Evolutionary conservation across 2,329 filamentous ascomycete species (phyloP), one percentile per base, ranked within the genome.

Genomic region (Fusarium circinatum): DNA sequence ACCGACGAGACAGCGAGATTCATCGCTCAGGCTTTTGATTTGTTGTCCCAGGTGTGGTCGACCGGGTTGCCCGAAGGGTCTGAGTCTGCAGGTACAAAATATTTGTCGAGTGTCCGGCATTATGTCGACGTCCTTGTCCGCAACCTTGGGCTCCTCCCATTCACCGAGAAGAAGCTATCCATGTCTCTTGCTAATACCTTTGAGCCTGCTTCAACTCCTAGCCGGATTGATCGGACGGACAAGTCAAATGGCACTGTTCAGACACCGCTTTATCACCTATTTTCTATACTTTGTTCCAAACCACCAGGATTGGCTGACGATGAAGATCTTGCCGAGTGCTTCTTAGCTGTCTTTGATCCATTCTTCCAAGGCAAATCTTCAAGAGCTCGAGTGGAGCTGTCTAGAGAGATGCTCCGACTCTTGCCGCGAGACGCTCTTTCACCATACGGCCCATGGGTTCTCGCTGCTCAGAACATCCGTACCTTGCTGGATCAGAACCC

Each of bases 1-100:
- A 95, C 94, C 0, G 89, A 89, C 18, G 96, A 98, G 70, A 94
- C 95, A 3, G 93, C 94, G 78, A 89, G 91, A 69, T 96, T 95
- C 66, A 88, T 98, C 70, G 92, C 93, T 28, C 87, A 90, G 47
- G 86, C 95, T 28, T 87, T 96, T 56, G 90, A 90, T 47, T 82
- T 95, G 28, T 83, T 98, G 12, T 88, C 90, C 55, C 89, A 88
- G 32, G 81, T 95, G 6, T 97, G 95, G 94, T 72, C 77, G 0
- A 57, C 41, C 28, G 80, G 81, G 11, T 55, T 75, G 6, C 34
- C 70, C 2, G 80, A 87, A 79, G 47, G 86, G 85, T 78, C 90
- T 82, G 75, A 84, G 82, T 75, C 78, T 22, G 71, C 83, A 84
- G 67, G 82, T 78, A 52, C 86, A 79, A 79, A 89, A 30, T 90